Evolutionary conservation across 1,284 basidiomycete genomes (phyloP).

Genomic region (Ceratobasidium sp.): DNA sequence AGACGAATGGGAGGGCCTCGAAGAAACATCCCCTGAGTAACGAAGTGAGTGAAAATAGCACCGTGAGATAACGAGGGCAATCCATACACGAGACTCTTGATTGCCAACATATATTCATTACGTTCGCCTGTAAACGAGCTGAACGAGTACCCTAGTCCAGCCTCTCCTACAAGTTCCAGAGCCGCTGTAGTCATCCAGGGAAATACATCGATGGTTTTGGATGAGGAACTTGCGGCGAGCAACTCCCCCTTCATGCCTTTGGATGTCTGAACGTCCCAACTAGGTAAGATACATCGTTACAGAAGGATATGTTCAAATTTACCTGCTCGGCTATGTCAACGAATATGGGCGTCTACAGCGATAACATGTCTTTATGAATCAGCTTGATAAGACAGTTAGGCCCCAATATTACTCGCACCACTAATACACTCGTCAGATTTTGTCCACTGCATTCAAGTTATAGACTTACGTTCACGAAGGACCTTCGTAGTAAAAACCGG

Average conservation of each 20-base stretch:
- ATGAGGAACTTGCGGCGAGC: slow-evolving; percentile 49
- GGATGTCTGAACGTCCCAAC: slow-evolving; percentile 49
- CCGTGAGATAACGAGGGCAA: slow-evolving; percentile 60
- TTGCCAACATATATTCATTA: slow-evolving; percentile 64
- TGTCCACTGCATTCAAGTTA: not conserved
- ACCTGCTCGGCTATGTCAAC: slow-evolving; percentile 64
- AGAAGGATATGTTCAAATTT: slow-evolving; percentile 47
- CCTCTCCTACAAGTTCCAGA: slow-evolving; percentile 66
- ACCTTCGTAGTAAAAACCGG: slow-evolving; percentile 66
- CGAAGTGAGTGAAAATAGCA: not conserved
- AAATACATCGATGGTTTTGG: slow-evolving; percentile 63
- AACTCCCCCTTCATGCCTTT: slow-evolving; percentile 22
- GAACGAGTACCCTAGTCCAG: slow-evolving; percentile 67
- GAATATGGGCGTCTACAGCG: slow-evolving; percentile 60
- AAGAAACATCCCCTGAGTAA: not conserved
- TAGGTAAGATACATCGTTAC: slow-evolving; percentile 52
- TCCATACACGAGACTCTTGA: slow-evolving; percentile 59
- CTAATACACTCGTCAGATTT: not conserved
- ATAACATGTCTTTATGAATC: not conserved
- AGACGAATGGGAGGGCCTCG: not conserved
- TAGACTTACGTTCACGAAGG: slow-evolving; percentile 56
- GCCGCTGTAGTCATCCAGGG: slow-evolving; percentile 68
- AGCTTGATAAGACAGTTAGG: not conserved
- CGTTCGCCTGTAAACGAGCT: slow-evolving; percentile 63
- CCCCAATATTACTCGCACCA: not conserved